Percentiles rank a stretch among this genome's conserved stretches.
phyloP scores from a whole-genome alignment of 768 basidiomycete species.

The Tremella fuciformis region DNA sequence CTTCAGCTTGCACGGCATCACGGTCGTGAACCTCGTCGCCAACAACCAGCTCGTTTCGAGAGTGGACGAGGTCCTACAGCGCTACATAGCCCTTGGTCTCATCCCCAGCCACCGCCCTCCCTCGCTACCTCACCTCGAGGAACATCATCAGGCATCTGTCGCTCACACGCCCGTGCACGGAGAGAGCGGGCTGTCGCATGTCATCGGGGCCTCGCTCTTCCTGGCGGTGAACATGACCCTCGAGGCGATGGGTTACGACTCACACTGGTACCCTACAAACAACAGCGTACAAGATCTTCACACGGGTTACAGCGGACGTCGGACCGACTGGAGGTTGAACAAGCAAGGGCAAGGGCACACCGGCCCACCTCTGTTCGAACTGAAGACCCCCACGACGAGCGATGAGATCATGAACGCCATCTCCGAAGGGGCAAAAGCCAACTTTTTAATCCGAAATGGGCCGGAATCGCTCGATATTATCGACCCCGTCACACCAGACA shows the following conservation, averaged over 20 bases:
- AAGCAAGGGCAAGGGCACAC: too few relatives aligned
- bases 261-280: neutral
- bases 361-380: neutral
- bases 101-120: neutral
- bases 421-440: too few relatives aligned
- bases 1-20: neutral
- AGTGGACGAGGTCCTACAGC: neutral
- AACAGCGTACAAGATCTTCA: neutral
- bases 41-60: neutral
- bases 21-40: neutral
- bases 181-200: neutral
- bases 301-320: neutral
- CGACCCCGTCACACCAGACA: too few relatives aligned
- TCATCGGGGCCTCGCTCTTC: neutral
- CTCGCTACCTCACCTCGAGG: neutral
- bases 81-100: neutral
- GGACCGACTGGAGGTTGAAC: neutral
- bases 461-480: too few relatives aligned
- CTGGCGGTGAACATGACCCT: neutral
- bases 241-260: neutral
- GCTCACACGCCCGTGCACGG: neutral
- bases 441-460: too few relatives aligned
- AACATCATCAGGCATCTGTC: neutral
- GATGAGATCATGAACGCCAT: neutral
- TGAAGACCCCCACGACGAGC: neutral